Conservation (phyloP, 805 yeast genomes). For the Cephaloascus fragrans region DNA sequence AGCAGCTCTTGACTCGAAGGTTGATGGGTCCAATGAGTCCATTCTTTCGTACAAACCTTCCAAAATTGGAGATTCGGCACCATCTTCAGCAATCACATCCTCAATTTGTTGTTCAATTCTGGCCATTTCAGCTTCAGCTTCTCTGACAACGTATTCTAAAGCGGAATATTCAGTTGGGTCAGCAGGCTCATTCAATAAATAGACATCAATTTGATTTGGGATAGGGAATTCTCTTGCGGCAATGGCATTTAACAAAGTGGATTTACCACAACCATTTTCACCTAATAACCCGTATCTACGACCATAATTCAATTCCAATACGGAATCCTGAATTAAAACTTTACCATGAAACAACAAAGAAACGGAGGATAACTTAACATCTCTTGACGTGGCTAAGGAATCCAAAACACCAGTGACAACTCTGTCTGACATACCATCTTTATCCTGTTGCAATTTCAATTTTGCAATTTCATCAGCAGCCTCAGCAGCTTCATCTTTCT, state of each 20-base stretch:
- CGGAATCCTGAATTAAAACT: conserved; percentile 87
- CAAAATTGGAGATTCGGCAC: conserved; percentile 82
- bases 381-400: conserved; percentile 83
- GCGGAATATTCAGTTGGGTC: conserved; percentile 89
- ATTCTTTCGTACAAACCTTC: conserved; percentile 92
- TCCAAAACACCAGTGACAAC: conserved; percentile 96
- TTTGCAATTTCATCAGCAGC: conserved; percentile 71
- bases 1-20: conserved; percentile 96
- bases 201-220: conserved; percentile 86
- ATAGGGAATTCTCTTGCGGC: conserved; percentile 96
- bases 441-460: conserved; percentile 87
- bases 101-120: conserved; percentile 88
- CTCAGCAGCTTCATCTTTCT: conserved; percentile 48
- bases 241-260: conserved; percentile 84
- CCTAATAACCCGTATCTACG: conserved; percentile 96
- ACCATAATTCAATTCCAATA: conserved; percentile 89
- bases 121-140: conserved; percentile 89
- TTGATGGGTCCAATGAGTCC: conserved; percentile 90
- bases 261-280: conserved; percentile 98
- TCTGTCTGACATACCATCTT: conserved; percentile 91
- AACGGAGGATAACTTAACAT: conserved; percentile 82
- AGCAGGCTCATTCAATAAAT: conserved; percentile 95
- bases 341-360: conserved; percentile 96
- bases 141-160: conserved; percentile 90
- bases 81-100: conserved; percentile 79